These are phyloP conservation scores for Coprinopsis cinerea DNA, from an alignment of 768 basidiomycete genomes.

Conservation along the genomic window DNA sequence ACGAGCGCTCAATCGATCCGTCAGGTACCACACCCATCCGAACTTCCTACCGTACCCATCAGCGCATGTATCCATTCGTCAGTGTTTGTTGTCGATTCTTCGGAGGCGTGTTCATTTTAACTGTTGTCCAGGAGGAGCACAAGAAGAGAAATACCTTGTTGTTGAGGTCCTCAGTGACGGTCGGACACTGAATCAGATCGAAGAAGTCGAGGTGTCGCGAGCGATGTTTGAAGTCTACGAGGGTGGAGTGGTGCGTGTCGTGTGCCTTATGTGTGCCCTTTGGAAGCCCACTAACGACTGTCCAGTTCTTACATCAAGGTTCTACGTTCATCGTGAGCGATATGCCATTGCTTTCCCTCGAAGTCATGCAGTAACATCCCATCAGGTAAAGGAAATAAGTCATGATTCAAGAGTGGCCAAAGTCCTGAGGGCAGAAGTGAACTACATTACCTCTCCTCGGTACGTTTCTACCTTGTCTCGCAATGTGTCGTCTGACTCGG, in stretches of 20 bases:
- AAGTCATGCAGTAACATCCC: neutral
- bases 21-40: constrained; percentile 78
- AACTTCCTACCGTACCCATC: constrained; percentile 77
- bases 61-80: constrained; percentile 63
- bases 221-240: constrained; percentile 88
- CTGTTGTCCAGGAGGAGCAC: constrained; percentile 40
- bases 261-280: neutral
- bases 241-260: constrained; percentile 69
- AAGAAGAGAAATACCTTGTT: constrained; percentile 75
- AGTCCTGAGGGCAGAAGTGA: constrained; percentile 69
- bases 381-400: constrained; percentile 69
- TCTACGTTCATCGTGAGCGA: constrained; percentile 62
- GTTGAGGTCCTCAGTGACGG: constrained; percentile 51
- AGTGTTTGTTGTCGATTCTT: constrained; percentile 8
- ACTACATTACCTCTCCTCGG: constrained; percentile 77
- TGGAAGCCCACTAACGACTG: neutral
- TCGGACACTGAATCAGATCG: constrained; percentile 44
- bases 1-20: neutral
- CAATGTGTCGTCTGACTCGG: neutral
- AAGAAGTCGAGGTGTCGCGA: constrained; percentile 79
- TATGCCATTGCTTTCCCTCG: neutral
- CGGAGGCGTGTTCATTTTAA: neutral
- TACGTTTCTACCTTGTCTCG: constrained; percentile 17
- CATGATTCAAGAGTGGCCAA: constrained; percentile 74
- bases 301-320: constrained; percentile 85